Evolutionary conservation across 257 asterid genomes (phyloP), one percentile per base, ranked within the genome.

Genomic region (Solanum appendiculatum): DNA sequence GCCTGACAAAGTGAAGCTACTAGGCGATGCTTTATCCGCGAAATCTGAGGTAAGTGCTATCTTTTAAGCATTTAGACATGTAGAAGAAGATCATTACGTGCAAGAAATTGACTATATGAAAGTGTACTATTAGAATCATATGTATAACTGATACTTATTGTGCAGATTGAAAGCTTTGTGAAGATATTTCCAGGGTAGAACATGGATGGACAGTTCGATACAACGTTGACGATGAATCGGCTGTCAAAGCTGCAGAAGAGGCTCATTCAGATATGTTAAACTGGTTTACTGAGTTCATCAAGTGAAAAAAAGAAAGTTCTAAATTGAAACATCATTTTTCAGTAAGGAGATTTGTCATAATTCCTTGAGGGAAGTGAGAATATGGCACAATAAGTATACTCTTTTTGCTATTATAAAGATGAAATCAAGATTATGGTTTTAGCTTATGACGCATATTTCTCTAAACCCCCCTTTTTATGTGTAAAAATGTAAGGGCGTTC

Each of bases 131-230:
- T n/a, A n/a, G n/a, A n/a, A n/a, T n/a, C n/a, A n/a, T n/a, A n/a
- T n/a, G n/a, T n/a, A n/a, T n/a, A n/a, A 18, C 25, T 33, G 14
- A 6, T 6, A 13, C 5, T 6, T 3, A 8, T 8, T 33, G 42
- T 92, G 88, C 92, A 94, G 98, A 90, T 94, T 63, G 93, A 92
- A 34, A 89, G 95, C 87, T 92, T 88, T 51, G 92, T 92, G 89
- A 94, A 94, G 87, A 90, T 94, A 90, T 94, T 90, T 64, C 94
- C 93, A 0, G 96, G 13, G 94, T 92, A 14, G 89, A 18, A 4
- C 96, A 94, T 88, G 98, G 98, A 68, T 94, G 98, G 96, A 85
- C 95, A 4, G 84, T 88, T 33, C 85, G 93, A 42, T 94, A 94
- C 86, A 72, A 90, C 2, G 88, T 85, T 3, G 88, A 92, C 4